Evolutionary conservation across 306 rosid species (phyloP).

Genomic region (Castanea crenata): DNA sequence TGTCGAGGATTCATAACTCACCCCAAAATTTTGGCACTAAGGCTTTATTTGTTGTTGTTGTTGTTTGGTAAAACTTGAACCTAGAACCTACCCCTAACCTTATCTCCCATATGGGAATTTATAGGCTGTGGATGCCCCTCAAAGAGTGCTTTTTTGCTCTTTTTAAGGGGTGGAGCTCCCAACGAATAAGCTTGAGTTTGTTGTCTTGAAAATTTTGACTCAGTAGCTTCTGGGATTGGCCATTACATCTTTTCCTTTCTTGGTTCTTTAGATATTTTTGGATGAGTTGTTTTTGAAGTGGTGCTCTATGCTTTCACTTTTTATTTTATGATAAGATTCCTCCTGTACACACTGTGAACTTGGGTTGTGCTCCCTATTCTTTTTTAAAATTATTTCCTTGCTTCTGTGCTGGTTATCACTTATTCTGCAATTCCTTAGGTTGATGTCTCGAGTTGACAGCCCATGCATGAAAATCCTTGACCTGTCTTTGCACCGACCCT

Average conservation of each 20-base stretch:
- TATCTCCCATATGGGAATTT: not conserved
- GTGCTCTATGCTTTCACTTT: not conserved
- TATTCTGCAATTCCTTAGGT: not conserved
- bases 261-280: not conserved
- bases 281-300: not conserved
- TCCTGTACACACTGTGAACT: not conserved
- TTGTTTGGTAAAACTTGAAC: not conserved
- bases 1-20: too few relatives aligned
- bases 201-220: not conserved
- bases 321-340: not conserved
- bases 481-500: not conserved
- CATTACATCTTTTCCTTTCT: not conserved
- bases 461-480: not conserved
- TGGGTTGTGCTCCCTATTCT: too few relatives aligned
- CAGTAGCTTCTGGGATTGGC: not conserved
- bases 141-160: not conserved
- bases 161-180: conserved; percentile 13
- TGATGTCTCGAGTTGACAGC: not conserved
- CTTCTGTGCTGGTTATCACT: not conserved
- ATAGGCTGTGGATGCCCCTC: not conserved
- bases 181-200: conserved; percentile 14
- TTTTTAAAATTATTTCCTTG: not conserved
- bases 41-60: not conserved
- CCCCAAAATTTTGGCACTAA: too few relatives aligned
- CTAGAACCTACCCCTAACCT: not conserved